Conservation (phyloP, 306 rosid genomes). For the Acacia confusa region DNA sequence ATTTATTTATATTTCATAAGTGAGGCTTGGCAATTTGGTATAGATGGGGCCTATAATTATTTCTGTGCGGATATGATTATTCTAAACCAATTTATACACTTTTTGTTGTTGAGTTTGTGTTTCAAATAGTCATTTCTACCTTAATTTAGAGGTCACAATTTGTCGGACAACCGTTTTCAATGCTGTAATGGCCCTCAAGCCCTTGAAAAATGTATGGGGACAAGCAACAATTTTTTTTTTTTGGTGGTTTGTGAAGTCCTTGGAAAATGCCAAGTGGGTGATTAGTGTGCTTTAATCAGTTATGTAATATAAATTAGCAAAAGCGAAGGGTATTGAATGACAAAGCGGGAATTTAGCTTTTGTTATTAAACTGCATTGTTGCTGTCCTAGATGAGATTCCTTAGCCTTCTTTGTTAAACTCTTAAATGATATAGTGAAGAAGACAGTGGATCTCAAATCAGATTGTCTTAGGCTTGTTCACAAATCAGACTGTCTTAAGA, state of each 20-base stretch:
- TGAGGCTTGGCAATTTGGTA: conserved; percentile 5
- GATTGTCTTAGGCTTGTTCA: not conserved
- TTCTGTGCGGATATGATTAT: not conserved
- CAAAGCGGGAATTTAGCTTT: not conserved
- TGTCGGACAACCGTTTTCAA: not conserved
- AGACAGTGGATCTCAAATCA: not conserved
- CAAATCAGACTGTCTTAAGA: not conserved
- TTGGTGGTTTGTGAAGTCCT: not conserved
- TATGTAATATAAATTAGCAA: not conserved
- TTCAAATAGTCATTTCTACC: conserved; percentile 18
- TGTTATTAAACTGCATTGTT: not conserved
- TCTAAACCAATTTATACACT: not conserved
- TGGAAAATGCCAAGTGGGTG: not conserved
- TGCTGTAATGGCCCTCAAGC: not conserved
- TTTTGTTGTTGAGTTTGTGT: not conserved
- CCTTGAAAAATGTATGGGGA: not conserved
- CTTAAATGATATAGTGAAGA: not conserved
- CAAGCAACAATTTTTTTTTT: not conserved
- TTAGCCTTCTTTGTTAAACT: not conserved
- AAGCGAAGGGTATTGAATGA: not conserved
- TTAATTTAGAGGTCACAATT: not conserved
- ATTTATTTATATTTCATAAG: not conserved
- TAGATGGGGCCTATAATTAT: not conserved
- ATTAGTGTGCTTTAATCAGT: not conserved
- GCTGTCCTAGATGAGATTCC: not conserved